Conservation (phyloP, 495 filamentous ascomycete species). For the Parathielavia hyrcaniae region DNA sequence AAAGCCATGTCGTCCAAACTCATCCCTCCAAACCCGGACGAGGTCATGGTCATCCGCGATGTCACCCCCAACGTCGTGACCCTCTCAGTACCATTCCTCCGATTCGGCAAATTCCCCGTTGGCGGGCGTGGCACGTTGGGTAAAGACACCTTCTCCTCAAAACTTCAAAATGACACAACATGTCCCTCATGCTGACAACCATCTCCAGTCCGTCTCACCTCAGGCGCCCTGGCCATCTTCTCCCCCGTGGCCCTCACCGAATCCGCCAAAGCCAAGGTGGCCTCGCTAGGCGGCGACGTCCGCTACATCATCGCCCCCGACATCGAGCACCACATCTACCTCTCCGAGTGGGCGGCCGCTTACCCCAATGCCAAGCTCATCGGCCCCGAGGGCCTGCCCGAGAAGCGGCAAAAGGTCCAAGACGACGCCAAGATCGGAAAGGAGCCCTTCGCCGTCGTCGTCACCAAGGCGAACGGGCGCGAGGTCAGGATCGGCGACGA, state of each 20-base stretch:
- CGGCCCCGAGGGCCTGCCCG: constrained; percentile 76
- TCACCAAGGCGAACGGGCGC: constrained; percentile 45
- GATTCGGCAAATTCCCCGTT: constrained; percentile 73
- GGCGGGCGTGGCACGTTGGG: constrained; percentile 84
- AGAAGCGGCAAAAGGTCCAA: constrained; percentile 61
- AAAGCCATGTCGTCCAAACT: constrained; percentile 42
- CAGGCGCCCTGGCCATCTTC: constrained; percentile 80
- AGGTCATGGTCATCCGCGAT: constrained; percentile 81
- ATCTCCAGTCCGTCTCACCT: constrained; percentile 61
- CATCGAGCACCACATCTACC: constrained; percentile 87
- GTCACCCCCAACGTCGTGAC: constrained; percentile 75
- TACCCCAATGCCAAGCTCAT: constrained; percentile 75
- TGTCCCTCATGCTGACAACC: background rate
- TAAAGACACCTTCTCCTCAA: constrained; percentile 34
- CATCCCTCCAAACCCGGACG: constrained; percentile 56
- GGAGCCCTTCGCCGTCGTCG: constrained; percentile 63
- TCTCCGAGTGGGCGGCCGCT: constrained; percentile 72
- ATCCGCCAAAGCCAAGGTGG: constrained; percentile 62
- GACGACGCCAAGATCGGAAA: constrained; percentile 54
- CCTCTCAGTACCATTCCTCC: constrained; percentile 75
- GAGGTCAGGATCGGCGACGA: constrained; percentile 53
- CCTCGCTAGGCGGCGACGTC: constrained; percentile 62
- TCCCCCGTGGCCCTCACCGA: constrained; percentile 79
- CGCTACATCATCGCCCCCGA: constrained; percentile 82
- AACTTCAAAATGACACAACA: background rate